Conservation (phyloP, 371 early-diverging fungal genomes). For the Paraphysoderma sedebokerense region DNA sequence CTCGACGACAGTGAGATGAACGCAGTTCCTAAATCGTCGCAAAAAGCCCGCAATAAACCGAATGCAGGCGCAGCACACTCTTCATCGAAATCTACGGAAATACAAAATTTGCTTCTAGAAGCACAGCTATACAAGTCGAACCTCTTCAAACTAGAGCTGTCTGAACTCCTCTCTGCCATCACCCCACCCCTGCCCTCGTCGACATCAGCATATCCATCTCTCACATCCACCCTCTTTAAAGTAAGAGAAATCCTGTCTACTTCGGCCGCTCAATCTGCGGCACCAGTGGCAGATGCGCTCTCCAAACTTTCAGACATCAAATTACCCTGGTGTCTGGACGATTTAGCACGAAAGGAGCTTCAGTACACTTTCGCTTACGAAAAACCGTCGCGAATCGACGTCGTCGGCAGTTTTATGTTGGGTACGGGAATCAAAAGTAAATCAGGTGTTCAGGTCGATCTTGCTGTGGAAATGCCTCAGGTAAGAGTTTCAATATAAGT, state of each 20-base stretch:
- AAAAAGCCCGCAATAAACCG: too few relatives aligned
- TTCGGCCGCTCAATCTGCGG: slow-evolving; percentile 22
- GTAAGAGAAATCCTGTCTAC: slow-evolving; percentile 18
- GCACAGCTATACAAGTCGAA: slow-evolving; percentile 74
- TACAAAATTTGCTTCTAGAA: slow-evolving; percentile 63
- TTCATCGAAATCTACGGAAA: too few relatives aligned
- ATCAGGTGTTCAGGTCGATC: slow-evolving; percentile 57
- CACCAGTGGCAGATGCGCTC: slow-evolving; percentile 15
- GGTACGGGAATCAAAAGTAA: slow-evolving; percentile 47
- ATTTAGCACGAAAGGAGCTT: slow-evolving; percentile 44
- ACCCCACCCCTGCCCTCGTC: not conserved
- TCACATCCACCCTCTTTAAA: not conserved
- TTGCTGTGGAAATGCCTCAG: slow-evolving; percentile 84
- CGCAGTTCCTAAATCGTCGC: too few relatives aligned
- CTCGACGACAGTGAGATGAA: too few relatives aligned
- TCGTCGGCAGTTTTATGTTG: slow-evolving; percentile 81
- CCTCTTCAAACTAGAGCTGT: slow-evolving; percentile 68
- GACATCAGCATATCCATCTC: slow-evolving; percentile 4
- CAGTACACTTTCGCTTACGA: slow-evolving; percentile 56
- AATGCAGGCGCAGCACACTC: too few relatives aligned
- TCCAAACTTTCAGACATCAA: slow-evolving; percentile 20
- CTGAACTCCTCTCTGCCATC: not conserved
- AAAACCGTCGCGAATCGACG: slow-evolving; percentile 51
- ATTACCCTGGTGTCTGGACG: slow-evolving; percentile 64
- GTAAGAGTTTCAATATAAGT: slow-evolving; percentile 9